phyloP scores from a whole-genome alignment of 768 basidiomycete species.

The Lanmaoa pseudosensibilis region DNA sequence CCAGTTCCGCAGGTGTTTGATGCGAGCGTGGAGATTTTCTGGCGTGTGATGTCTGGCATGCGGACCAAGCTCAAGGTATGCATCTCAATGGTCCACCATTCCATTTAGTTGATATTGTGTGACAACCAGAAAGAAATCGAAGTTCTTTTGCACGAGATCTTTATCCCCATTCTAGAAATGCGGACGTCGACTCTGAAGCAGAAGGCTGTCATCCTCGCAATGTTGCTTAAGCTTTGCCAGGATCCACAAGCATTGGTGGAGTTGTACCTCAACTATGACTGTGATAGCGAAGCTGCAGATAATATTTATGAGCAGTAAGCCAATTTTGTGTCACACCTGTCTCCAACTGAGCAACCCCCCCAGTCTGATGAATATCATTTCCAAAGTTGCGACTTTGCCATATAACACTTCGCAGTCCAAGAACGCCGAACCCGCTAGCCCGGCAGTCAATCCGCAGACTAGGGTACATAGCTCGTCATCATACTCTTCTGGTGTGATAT shows the following conservation, averaged over 20 bases:
- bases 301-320: slow-evolving; percentile 95
- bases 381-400: slow-evolving; percentile 76
- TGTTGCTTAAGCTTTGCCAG: slow-evolving; percentile 85
- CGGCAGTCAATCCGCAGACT: slow-evolving; percentile 50
- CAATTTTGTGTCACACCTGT: not conserved
- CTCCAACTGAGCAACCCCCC: slow-evolving; percentile 5
- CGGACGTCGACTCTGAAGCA: slow-evolving; percentile 93
- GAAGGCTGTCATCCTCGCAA: slow-evolving; percentile 88
- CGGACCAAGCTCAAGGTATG: slow-evolving; percentile 91
- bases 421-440: slow-evolving; percentile 58
- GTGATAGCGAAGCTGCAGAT: slow-evolving; percentile 89
- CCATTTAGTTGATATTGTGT: slow-evolving; percentile 7
- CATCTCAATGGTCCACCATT: not conserved
- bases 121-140: slow-evolving; percentile 91
- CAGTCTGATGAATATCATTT: slow-evolving; percentile 93
- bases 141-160: slow-evolving; percentile 97
- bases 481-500: slow-evolving; percentile 63
- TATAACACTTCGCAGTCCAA: slow-evolving; percentile 49
- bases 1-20: slow-evolving; percentile 97
- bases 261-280: slow-evolving; percentile 98
- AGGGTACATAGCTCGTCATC: slow-evolving; percentile 39
- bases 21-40: slow-evolving; percentile 97
- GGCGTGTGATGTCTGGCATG: slow-evolving; percentile 92
- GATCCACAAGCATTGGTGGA: slow-evolving; percentile 98
- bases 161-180: slow-evolving; percentile 98